Base-by-base conservation (phyloP, 2,329 filamentous ascomycete genomes). In the Biscogniauxia marginata region DNA sequence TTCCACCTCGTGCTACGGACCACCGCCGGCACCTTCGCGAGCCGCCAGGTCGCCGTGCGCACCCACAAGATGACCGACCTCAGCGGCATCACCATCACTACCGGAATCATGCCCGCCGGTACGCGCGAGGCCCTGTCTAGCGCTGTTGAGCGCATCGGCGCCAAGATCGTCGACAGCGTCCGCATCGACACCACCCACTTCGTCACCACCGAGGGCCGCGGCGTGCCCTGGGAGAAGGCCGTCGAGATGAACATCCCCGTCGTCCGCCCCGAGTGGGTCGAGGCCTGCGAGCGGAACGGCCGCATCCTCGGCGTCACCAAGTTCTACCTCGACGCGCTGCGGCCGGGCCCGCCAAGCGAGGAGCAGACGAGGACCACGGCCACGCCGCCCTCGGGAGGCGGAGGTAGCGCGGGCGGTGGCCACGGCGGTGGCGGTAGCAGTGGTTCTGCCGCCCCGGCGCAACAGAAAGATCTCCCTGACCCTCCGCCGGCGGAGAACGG, bases 51-150 rank as follows among this genome's bases (percentile, higher is more conserved):
- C 52, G 83, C 84, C 3, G 92, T 96, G 56, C 86, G 89, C 69
- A 99, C 95, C 47, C 95, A 99, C 79, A 96, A 97, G 79, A 97
- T 99, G 93, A 98, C 93, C 43, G 93, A 99, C 73, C 80, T 99
- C 51, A 93, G 89, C 63, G 95, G 95, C 56, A 93, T 99, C 73
- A 98, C 93, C 21, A 90, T 99, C 65, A 96, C 93, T 2, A 88
- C 92, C 0, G 95, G 95, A 50, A 84, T 96, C 65, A 82, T 99
- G 74, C 90, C 93, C 1, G 79, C 84, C 7, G 78, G 86, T 52
- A 79, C 88, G 54, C 86, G 85, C 70, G 91, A 96, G 63, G 86
- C 82, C 59, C 82, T 99, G 19, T 80, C 83, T 48, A 81, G 81
- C 47, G 91, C 93, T 1, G 84, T 97, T 34, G 87, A 95, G 68